phyloP scores from a whole-genome alignment of 371 early-diverging fungal species.

The Mucor ambiguus region DNA sequence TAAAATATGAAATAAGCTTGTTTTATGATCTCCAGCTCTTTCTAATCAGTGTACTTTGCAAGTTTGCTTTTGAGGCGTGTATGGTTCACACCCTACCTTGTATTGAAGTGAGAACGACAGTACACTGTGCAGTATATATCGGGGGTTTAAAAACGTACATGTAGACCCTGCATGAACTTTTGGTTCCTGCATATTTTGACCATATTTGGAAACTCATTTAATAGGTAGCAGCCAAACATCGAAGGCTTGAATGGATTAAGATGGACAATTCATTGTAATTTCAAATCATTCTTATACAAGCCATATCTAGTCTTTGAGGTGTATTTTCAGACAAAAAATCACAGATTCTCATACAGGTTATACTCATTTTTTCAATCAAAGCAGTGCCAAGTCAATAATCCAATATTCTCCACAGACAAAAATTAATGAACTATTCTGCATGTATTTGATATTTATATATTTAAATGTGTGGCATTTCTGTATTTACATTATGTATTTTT shows the following conservation, averaged over 20 bases:
- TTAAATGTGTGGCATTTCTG: background rate
- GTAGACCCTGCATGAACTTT: background rate
- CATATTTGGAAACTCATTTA: background rate
- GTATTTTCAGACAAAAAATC: background rate
- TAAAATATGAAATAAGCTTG: background rate
- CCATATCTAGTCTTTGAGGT: no score
- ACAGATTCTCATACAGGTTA: no score
- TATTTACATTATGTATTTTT: slow-evolving; percentile 1
- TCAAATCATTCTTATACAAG: no score
- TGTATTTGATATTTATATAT: background rate
- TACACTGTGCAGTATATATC: no score
- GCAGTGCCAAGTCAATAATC: background rate
- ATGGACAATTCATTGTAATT: no score
- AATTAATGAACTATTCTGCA: background rate
- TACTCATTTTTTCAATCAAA: background rate
- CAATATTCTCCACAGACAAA: background rate
- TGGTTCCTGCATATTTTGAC: background rate
- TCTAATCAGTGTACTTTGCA: background rate
- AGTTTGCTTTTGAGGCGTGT: background rate
- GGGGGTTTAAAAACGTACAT: no score
- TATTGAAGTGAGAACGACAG: no score
- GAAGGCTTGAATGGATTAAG: background rate
- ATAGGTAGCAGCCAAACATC: background rate
- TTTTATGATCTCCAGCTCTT: background rate
- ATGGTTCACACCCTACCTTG: no score